phyloP scores from a whole-genome alignment of 2,329 filamentous ascomycete genomes.

The Cladosporium sp. region DNA sequence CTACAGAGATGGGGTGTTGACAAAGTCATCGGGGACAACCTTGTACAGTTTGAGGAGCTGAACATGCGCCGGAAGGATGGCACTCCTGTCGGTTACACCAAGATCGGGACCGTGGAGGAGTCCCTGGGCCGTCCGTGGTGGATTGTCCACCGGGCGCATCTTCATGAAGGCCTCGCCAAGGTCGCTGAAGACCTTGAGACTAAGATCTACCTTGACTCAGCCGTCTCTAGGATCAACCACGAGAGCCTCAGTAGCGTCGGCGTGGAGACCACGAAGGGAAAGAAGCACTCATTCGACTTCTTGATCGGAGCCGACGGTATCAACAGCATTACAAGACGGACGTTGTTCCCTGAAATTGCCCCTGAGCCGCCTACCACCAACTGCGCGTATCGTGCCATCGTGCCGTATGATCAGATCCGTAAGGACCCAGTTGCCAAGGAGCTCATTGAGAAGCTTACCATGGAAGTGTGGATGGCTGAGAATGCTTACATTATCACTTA shows the following conservation, averaged over 20 bases:
- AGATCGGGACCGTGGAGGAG: conserved; percentile 32
- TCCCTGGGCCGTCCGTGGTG: conserved; percentile 39
- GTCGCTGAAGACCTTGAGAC: conserved; percentile 38
- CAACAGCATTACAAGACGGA: conserved; percentile 33
- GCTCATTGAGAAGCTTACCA: conserved; percentile 34
- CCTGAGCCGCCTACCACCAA: conserved; percentile 39
- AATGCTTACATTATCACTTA: conserved; percentile 44
- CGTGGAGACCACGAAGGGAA: conserved; percentile 29
- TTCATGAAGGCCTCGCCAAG: conserved; percentile 42
- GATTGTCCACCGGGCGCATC: conserved; percentile 46
- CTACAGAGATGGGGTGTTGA: conserved; percentile 39
- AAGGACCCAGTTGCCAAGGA: conserved; percentile 37
- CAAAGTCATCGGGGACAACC: conserved; percentile 38
- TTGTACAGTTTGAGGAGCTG: conserved; percentile 39
- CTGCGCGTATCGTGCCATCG: conserved; percentile 44
- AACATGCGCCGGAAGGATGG: conserved; percentile 40
- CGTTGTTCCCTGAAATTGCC: conserved; percentile 40
- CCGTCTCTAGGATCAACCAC: conserved; percentile 33
- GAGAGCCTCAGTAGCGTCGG: conserved; percentile 24
- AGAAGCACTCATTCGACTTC: conserved; percentile 22
- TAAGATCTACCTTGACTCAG: conserved; percentile 34
- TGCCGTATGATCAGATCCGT: conserved; percentile 41
- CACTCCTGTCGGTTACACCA: conserved; percentile 35
- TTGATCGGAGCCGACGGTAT: conserved; percentile 31
- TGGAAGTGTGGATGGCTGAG: conserved; percentile 44